Evolutionary conservation across 2,329 filamentous ascomycete genomes (phyloP).

Genomic region (Colletotrichum sp.): DNA sequence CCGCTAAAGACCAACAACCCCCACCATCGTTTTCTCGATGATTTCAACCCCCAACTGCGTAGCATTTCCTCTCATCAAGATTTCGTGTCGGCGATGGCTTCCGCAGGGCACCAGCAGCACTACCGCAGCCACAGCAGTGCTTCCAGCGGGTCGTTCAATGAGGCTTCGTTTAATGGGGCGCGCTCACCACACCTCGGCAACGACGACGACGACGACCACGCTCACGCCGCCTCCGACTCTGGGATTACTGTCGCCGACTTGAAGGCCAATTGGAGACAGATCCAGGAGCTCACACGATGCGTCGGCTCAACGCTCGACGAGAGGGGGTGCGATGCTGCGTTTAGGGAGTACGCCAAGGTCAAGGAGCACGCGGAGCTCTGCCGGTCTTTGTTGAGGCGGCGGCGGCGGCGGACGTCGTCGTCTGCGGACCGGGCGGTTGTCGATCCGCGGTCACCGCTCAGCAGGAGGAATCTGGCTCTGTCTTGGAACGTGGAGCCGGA

Average conservation of each 20-base stretch:
- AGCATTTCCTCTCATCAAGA: background rate
- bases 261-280: slow-evolving; percentile 38
- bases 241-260: slow-evolving; percentile 30
- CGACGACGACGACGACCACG: background rate
- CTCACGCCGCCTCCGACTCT: slow-evolving; percentile 18
- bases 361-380: slow-evolving; percentile 22
- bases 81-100: background rate
- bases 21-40: background rate
- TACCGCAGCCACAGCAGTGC: background rate
- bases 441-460: background rate
- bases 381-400: background rate
- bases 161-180: background rate
- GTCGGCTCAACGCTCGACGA: slow-evolving; percentile 36
- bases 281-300: slow-evolving; percentile 38
- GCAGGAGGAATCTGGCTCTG: slow-evolving; percentile 4
- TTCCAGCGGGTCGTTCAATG: background rate
- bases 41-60: background rate
- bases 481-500: background rate
- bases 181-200: background rate
- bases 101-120: background rate
- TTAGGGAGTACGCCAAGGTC: slow-evolving; percentile 47
- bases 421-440: background rate
- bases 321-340: slow-evolving; percentile 47
- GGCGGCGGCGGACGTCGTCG: background rate
- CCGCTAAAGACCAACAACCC: background rate